These are phyloP conservation scores for Boechera divaricarpa DNA, from an alignment of 345 rosid species.

Conservation along the genomic window DNA sequence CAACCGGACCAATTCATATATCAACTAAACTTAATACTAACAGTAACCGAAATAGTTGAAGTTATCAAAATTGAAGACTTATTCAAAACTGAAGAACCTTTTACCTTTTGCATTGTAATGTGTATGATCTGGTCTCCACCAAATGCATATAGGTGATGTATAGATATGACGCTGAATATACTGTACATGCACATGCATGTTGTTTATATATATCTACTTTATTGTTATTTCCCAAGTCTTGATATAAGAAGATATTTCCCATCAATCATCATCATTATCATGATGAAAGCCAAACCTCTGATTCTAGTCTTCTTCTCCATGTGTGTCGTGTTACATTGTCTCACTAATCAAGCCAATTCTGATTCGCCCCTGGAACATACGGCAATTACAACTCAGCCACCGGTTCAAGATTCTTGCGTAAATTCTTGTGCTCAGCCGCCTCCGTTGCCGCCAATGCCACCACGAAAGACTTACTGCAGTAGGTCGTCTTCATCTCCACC, in stretches of 20 bases:
- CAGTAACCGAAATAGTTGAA: neutral
- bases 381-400: slow-evolving; percentile 35
- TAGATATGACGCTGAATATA: slow-evolving; percentile 18
- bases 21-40: neutral
- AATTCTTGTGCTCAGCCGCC: slow-evolving; percentile 31
- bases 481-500: slow-evolving; percentile 48
- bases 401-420: slow-evolving; percentile 36
- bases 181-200: slow-evolving; percentile 12
- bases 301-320: neutral
- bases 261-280: slow-evolving; percentile 15
- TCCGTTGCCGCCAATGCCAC: slow-evolving; percentile 37
- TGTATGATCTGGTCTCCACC: slow-evolving; percentile 37
- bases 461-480: slow-evolving; percentile 40
- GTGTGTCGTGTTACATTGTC: slow-evolving; percentile 16
- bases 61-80: slow-evolving; percentile 13
- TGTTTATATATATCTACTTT: slow-evolving; percentile 8
- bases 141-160: slow-evolving; percentile 36
- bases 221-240: neutral
- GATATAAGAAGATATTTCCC: neutral
- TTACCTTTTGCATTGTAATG: slow-evolving; percentile 16
- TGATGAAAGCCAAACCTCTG: slow-evolving; percentile 8
- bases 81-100: slow-evolving; percentile 30
- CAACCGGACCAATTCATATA: slow-evolving; percentile 9
- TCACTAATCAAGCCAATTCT: slow-evolving; percentile 29
- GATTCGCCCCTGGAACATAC: slow-evolving; percentile 34